phyloP scores from a whole-genome alignment of 2,329 filamentous ascomycete genomes.

The Alternaria ethzedia region DNA sequence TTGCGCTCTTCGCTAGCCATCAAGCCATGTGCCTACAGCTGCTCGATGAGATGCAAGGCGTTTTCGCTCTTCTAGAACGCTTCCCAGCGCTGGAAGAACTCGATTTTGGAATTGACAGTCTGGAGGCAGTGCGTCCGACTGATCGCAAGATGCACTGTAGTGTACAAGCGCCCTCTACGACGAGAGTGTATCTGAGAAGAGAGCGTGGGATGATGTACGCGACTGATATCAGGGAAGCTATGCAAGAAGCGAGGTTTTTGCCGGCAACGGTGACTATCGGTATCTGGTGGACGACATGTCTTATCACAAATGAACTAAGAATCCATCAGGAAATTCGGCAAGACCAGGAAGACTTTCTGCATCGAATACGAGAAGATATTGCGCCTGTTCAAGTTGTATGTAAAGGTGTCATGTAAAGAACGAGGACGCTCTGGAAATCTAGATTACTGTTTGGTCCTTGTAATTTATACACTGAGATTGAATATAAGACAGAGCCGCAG shows the following conservation, averaged over 20 bases:
- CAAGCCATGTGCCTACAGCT: background rate
- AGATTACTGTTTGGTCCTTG: background rate
- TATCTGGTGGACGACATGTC: background rate
- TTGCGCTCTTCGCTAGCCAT: background rate
- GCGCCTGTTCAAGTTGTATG: background rate
- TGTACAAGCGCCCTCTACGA: background rate
- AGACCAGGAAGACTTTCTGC: background rate
- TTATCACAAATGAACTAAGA: no score
- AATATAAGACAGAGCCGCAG: background rate
- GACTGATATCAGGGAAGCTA: background rate
- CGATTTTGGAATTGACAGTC: background rate
- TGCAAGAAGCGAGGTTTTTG: background rate
- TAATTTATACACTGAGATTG: background rate
- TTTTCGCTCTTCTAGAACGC: background rate
- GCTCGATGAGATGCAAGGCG: background rate
- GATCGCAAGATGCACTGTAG: background rate
- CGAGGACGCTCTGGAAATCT: background rate
- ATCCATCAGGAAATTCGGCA: background rate
- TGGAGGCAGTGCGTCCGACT: background rate
- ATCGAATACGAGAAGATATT: background rate
- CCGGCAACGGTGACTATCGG: background rate
- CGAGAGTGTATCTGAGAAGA: background rate
- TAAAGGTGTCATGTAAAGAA: background rate
- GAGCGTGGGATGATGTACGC: background rate
- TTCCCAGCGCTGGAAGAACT: background rate